A percentile compares a stretch with the other conserved stretches of the same genome.
Evolutionary conservation across 768 basidiomycete species (phyloP).

Genomic region (Mycena olivaceomarginata): DNA sequence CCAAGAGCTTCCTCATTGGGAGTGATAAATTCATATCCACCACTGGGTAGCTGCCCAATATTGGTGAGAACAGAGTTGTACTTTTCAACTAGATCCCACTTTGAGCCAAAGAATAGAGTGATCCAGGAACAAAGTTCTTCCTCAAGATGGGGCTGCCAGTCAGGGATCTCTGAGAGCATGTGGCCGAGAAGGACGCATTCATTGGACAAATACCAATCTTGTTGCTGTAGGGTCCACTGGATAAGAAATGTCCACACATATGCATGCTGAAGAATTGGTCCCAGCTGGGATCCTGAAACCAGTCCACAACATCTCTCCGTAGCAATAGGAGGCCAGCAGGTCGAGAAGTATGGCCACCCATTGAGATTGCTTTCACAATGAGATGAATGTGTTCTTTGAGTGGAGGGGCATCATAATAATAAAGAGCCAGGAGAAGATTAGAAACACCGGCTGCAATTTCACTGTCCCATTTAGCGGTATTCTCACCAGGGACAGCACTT

Average conservation of each 20-base stretch:
- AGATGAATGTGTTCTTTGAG: background rate
- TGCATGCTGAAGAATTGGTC: background rate
- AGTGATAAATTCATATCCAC: background rate
- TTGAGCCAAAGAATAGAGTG: background rate
- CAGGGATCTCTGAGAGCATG: background rate
- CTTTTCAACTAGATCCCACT: background rate
- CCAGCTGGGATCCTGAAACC: slow-evolving; percentile 2
- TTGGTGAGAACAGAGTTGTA: background rate
- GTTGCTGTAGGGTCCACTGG: too few species aligned
- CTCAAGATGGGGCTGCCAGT: background rate
- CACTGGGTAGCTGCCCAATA: background rate
- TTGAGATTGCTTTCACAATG: background rate
- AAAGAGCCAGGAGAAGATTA: background rate
- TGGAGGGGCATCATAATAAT: background rate
- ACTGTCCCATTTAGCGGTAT: background rate
- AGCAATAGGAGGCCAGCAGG: background rate
- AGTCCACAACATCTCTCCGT: background rate
- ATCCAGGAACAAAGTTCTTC: background rate
- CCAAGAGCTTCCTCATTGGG: background rate
- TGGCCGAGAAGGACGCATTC: background rate
- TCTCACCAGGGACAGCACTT: background rate
- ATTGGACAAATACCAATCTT: background rate
- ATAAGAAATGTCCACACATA: background rate
- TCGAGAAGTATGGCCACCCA: background rate
- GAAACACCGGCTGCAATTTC: background rate